phyloP scores from a whole-genome alignment of 139 green algal genomes.

The Yamagishiella unicocca region DNA sequence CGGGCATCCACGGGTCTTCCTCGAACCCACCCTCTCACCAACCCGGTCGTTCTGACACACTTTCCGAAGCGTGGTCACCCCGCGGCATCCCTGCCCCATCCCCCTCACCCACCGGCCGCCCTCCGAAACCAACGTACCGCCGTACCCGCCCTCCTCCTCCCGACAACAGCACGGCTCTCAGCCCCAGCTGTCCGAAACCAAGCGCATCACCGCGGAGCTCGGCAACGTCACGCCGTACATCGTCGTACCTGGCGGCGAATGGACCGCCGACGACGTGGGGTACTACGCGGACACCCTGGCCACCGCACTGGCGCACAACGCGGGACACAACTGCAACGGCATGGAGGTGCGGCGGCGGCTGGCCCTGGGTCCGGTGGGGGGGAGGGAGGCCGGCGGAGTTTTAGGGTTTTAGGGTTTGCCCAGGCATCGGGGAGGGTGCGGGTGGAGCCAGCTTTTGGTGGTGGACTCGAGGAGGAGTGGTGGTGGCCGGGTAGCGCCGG shows the following conservation, averaged over 20 bases:
- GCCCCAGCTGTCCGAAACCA: not conserved
- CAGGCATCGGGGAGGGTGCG: no score
- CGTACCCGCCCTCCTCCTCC: not conserved
- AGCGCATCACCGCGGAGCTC: slow-evolving; percentile 81
- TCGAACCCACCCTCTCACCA: no score
- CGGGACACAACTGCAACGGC: slow-evolving; percentile 25
- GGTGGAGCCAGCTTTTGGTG: no score
- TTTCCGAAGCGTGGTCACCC: no score
- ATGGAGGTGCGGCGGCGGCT: not conserved
- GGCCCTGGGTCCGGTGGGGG: not conserved
- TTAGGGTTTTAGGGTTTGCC: no score
- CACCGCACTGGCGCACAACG: slow-evolving; percentile 51
- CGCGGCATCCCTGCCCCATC: not conserved
- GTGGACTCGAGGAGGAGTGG: no score
- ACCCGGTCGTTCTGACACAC: no score
- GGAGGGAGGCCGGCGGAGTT: not conserved
- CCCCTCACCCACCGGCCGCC: not conserved
- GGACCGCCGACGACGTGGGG: slow-evolving; percentile 75
- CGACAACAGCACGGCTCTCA: not conserved
- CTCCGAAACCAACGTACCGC: no score
- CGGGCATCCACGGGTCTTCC: no score
- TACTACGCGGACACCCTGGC: slow-evolving; percentile 79
- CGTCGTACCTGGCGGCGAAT: slow-evolving; percentile 70
- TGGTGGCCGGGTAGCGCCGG: no score
- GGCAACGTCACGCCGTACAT: slow-evolving; percentile 91